These are phyloP conservation scores for Athelia psychrophila DNA, from an alignment of 1,284 basidiomycete species.

Conservation along the genomic window DNA sequence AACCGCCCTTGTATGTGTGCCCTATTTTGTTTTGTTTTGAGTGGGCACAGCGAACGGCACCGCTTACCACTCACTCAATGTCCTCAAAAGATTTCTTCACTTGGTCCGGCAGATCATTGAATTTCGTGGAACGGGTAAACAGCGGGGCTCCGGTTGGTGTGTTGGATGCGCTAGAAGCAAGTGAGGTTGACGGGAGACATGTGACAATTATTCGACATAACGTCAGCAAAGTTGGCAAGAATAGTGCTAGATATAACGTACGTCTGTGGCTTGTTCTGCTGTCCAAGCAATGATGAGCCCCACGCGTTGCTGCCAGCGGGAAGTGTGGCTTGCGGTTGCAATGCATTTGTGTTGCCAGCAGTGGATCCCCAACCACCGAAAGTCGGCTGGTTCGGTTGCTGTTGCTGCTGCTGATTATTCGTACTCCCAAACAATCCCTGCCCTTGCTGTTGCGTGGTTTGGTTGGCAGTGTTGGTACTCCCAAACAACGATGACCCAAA, in stretches of 20 bases:
- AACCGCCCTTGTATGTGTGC: constrained; percentile 72
- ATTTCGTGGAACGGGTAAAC: constrained; percentile 75
- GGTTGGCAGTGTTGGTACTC: constrained; percentile 5
- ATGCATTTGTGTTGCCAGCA: constrained; percentile 19
- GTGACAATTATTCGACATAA: constrained; percentile 1
- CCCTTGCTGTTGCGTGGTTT: constrained; percentile 4
- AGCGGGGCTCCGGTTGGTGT: constrained; percentile 35
- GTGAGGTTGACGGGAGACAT: constrained; percentile 2
- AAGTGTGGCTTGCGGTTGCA: constrained; percentile 30
- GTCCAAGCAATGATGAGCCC: constrained; percentile 20
- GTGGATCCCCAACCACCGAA: constrained; percentile 21
- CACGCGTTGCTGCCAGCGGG: constrained; percentile 16
- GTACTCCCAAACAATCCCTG: constrained; percentile 9
- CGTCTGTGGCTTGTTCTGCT: constrained; percentile 6
- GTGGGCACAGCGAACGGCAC: not conserved
- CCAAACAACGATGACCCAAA: constrained; percentile 24
- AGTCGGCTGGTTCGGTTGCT: constrained; percentile 16
- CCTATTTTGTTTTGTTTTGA: constrained; percentile 32
- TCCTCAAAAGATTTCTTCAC: constrained; percentile 62
- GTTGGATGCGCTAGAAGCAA: constrained; percentile 17
- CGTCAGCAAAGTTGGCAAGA: no score
- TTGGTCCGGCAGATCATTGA: constrained; percentile 78
- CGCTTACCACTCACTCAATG: constrained; percentile 56
- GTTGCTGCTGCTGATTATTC: constrained; percentile 9
- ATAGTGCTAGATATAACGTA: not conserved